These are phyloP conservation scores for Metschnikowia amazonensis DNA, from an alignment of 805 yeast genomes.

Conservation along the genomic window DNA sequence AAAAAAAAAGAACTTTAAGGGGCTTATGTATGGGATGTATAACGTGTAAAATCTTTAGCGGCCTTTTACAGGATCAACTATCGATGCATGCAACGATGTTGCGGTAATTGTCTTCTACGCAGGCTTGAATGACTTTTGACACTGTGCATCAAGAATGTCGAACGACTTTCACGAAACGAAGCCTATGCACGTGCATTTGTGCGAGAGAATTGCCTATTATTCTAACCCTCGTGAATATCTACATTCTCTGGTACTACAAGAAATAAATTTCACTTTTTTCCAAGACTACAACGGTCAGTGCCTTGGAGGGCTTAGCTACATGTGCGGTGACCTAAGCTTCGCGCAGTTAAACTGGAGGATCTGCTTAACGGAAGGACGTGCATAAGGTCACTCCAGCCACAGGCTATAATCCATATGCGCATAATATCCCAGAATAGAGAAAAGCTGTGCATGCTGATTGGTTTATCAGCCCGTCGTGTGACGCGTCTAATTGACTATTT, in stretches of 20 bases:
- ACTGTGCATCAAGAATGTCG: neutral
- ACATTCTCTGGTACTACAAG: too few relatives aligned
- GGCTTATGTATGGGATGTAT: neutral
- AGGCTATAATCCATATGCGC: neutral
- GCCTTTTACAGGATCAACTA: neutral
- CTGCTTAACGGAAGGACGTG: neutral
- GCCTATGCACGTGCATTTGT: neutral
- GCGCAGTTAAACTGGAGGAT: neutral
- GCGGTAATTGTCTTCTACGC: slow-evolving; percentile 4
- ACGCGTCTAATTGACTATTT: neutral
- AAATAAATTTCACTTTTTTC: neutral
- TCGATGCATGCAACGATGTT: slow-evolving; percentile 5
- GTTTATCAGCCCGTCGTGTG: neutral
- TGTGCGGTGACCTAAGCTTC: neutral
- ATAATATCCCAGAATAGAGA: neutral
- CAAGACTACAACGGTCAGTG: neutral
- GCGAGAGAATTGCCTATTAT: neutral
- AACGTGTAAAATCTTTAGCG: neutral
- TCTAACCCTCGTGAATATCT: too few relatives aligned
- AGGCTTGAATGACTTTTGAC: neutral
- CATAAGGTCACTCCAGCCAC: neutral
- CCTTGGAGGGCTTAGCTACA: neutral
- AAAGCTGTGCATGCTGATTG: neutral
- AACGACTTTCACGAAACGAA: neutral
- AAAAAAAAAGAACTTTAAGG: neutral